Evolutionary conservation across 371 early-diverging fungal genomes (phyloP), one percentile per base, ranked within the genome.

Genomic region (Mycotypha africana): DNA sequence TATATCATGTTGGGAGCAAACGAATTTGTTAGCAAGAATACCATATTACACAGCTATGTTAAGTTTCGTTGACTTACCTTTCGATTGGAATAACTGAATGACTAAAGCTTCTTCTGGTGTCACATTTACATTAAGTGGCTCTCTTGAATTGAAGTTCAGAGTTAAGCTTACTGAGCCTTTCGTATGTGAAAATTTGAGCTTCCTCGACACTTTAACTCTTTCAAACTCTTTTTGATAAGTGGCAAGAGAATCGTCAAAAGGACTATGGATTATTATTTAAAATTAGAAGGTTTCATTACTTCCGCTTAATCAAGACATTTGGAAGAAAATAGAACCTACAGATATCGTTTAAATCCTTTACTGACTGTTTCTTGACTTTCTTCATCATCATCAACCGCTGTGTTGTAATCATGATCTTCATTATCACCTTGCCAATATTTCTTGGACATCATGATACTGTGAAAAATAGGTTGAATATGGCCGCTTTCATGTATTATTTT

Each of bases 351-450:
- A 8, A 12, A 8, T 28, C 12, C 12, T 33, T 15, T 14, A 11
- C n/a, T 15, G 15, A 11, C 5, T 4, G 15, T 33, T 9, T 4
- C n/a, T 33, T 38, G n/a, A 9, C 15, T 16, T 2, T 28, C 19
- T 10, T 35, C 38, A 7, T 25, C 25, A 22, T 43, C 35, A 3
- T 37, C 44, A n/a, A n/a, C n/a, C n/a, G n/a, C n/a, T 2, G 30
- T 28, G n/a, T 59, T 40, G 15, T 38, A 28, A 8, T 47, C 45
- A 23, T 53, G 47, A 17, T 50, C 45, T 5, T 60, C 49, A 19
- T 48, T 53, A 0, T 53, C 51, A 14, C 54, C 53, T 0, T 57
- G 50, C 72, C 72, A 71, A 35, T 67, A 71, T 11, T 51, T 53
- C 9, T 50, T 38, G 1, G 68, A 65, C 11, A 71, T 28, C 4